Evolutionary conservation across 2,329 filamentous ascomycete species (phyloP), one percentile per base, ranked within the genome.

Genomic region (Taxawa tesnikishii): DNA sequence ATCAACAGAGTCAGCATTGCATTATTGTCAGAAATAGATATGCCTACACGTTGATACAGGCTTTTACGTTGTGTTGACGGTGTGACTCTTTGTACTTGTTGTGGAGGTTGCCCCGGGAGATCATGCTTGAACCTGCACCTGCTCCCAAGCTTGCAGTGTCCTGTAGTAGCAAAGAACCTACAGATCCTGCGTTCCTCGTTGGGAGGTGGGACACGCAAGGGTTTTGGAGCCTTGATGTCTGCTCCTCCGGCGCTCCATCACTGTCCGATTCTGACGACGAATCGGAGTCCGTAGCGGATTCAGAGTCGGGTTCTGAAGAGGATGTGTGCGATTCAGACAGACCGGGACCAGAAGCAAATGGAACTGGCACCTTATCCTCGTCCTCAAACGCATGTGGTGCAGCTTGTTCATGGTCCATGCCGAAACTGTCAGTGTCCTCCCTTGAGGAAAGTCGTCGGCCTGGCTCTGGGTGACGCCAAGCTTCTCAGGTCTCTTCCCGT

Each of bases 221-320:
- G 17, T 26, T 31, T 9, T 32, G 30, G 9, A 15, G 40, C 37
- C 59, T 63, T 1, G 58, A 56, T 5, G 57, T 53, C 9, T 46
- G 37, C 24, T 55, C 40, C 30, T 60, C 55, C 4, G 62, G 62
- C 0, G 51, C 43, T 4, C 42, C 47, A 25, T 58, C 53, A 34
- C 48, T 47, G 34, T 54, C 46, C 2, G 45, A 43, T 9, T 50
- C 45, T 10, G 40, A 43, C 4, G 38, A 26, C 4, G 32, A 39
- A n/a, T 38, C 40, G 4, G 46, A 41, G 4, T 46, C 47, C 3
- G 39, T 32, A 11, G 49, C 50, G 2, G 44, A 45, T 15, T 8
- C 15, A n/a, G 15, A 5, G 17, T 34, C 45, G 49, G 29, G 51
- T 42, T 7, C 28, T 27, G 10, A 6, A 14, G n/a, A n/a, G n/a